phyloP scores from a whole-genome alignment of 352 stramenopile species.

The Phytophthora pseudosyringae region DNA sequence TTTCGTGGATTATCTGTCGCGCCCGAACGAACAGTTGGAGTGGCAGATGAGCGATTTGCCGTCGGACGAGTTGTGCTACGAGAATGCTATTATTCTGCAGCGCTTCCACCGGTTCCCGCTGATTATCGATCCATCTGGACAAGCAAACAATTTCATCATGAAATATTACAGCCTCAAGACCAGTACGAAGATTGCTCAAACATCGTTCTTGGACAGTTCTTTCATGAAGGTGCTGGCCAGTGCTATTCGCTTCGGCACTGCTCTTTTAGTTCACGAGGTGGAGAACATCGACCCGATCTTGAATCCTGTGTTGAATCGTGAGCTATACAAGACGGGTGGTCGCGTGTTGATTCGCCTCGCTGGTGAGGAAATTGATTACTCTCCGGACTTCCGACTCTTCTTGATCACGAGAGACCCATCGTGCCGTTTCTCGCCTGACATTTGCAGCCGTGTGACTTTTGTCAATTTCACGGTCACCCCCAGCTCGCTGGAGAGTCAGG shows the following conservation, averaged over 20 bases:
- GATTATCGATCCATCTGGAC: conserved; percentile 98
- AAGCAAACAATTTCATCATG: conserved; percentile 99
- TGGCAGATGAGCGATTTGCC: conserved; percentile 97
- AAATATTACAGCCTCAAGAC: conserved; percentile 95
- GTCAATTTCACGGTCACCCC: conserved; percentile 99
- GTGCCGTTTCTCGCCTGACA: conserved; percentile 98
- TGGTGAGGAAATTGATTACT: conserved; percentile 99
- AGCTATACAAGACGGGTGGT: conserved; percentile 99
- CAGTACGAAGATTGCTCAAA: conserved; percentile 96
- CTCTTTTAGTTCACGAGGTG: conserved; percentile 99
- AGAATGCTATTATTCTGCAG: conserved; percentile 99
- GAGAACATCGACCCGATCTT: conserved; percentile 99
- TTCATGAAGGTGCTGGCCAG: conserved; percentile 99
- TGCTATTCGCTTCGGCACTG: conserved; percentile 99
- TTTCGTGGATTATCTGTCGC: conserved; percentile 97
- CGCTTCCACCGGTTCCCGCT: conserved; percentile 98
- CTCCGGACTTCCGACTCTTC: conserved; percentile 98
- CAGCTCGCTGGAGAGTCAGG: conserved; percentile 97
- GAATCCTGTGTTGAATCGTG: conserved; percentile 99
- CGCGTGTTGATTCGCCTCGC: conserved; percentile 97
- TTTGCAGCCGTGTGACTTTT: conserved; percentile 98
- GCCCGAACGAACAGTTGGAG: conserved; percentile 93
- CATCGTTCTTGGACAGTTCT: conserved; percentile 98
- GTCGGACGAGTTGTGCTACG: conserved; percentile 97
- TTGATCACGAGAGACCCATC: conserved; percentile 98